A percentile compares a stretch with the other conserved stretches of the same genome.
Evolutionary conservation across 2,329 filamentous ascomycete genomes (phyloP).

Genomic region (Botrytis hyacinthi): DNA sequence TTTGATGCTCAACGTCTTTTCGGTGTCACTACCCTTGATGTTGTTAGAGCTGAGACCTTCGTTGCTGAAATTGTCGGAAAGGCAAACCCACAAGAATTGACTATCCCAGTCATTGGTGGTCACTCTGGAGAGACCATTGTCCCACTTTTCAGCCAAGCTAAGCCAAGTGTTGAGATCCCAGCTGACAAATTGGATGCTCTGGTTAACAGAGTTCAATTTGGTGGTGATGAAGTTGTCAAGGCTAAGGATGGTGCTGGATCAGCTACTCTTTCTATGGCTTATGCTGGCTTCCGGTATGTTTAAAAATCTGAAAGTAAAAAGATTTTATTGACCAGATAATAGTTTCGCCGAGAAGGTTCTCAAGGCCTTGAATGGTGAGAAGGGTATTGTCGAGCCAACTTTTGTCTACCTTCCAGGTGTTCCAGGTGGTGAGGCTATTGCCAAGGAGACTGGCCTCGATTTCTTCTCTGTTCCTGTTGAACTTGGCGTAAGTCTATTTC

Average conservation of each 20-base stretch:
- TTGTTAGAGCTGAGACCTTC: conserved; percentile 96
- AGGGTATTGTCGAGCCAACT: conserved; percentile 89
- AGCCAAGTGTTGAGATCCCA: conserved; percentile 76
- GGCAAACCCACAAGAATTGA: conserved; percentile 47
- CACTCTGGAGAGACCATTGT: conserved; percentile 99
- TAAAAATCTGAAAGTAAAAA: background rate
- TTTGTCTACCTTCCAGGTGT: conserved; percentile 94
- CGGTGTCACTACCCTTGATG: conserved; percentile 98
- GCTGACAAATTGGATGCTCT: conserved; percentile 42
- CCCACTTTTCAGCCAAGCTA: conserved; percentile 90
- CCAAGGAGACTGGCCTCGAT: conserved; percentile 78
- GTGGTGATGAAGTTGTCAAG: conserved; percentile 98
- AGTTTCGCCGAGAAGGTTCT: conserved; percentile 95
- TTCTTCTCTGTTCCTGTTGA: conserved; percentile 97
- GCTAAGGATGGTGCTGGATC: conserved; percentile 98
- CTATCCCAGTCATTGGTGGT: conserved; percentile 89
- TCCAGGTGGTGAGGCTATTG: conserved; percentile 79
- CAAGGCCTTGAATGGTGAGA: conserved; percentile 89
- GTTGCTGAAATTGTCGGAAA: conserved; percentile 64
- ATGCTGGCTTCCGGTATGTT: conserved; percentile 82
- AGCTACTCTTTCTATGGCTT: conserved; percentile 99
- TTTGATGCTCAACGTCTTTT: conserved; percentile 99
- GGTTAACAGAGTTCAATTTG: conserved; percentile 95
- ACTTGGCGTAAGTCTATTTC: conserved; percentile 79
- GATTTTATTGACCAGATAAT: conserved; percentile 22